Evolutionary conservation across 352 stramenopile genomes (phyloP).

Genomic region (Pythium angustatum): DNA sequence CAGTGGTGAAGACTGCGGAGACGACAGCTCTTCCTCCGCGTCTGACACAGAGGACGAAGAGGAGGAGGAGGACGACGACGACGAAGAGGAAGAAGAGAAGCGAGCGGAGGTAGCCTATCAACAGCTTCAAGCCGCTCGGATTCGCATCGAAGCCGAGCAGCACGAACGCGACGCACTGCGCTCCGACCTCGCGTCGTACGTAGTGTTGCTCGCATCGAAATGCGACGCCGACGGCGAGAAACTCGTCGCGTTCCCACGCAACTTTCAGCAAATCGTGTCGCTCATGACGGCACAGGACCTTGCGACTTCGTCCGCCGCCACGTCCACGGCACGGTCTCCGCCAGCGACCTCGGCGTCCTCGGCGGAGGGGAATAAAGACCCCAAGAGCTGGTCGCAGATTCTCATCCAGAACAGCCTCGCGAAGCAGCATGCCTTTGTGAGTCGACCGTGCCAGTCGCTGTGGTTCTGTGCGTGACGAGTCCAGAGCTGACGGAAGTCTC

Average conservation of each 20-base stretch:
- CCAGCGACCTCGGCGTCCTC: not conserved
- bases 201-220: conserved; percentile 38
- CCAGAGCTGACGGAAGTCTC: no score
- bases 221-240: conserved; percentile 51
- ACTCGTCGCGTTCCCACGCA: conserved; percentile 55
- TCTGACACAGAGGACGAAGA: not conserved
- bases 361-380: no score
- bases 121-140: conserved; percentile 10
- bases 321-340: not conserved
- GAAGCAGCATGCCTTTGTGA: conserved; percentile 67
- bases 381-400: conserved; percentile 57
- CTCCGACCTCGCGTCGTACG: conserved; percentile 47
- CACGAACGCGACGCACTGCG: conserved; percentile 40
- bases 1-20: not conserved
- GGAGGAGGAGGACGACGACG: not conserved
- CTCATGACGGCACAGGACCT: conserved; percentile 69
- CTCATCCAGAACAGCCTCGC: conserved; percentile 62
- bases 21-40: no score
- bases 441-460: no score
- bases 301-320: conserved; percentile 23
- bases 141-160: conserved; percentile 34
- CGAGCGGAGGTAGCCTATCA: conserved; percentile 35
- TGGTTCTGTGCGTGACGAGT: no score
- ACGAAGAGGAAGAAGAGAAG: not conserved
- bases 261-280: conserved; percentile 64